These are phyloP conservation scores for Xerocomellus intermedius DNA, from an alignment of 768 basidiomycete species.

Conservation along the genomic window DNA sequence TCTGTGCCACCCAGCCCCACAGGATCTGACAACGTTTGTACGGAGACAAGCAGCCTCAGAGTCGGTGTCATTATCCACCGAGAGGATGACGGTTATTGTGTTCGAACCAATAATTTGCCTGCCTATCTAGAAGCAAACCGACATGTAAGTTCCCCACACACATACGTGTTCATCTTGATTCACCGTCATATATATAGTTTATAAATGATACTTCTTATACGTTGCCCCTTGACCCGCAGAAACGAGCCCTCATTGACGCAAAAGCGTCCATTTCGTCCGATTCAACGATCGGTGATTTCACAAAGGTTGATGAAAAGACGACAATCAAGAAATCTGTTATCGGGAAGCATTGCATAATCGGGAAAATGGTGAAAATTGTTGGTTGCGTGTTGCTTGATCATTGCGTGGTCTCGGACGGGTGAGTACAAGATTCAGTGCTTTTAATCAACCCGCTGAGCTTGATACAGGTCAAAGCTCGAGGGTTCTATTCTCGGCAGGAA, in stretches of 20 bases:
- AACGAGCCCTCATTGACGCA: slow-evolving; percentile 68
- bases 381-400: slow-evolving; percentile 88
- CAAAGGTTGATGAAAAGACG: slow-evolving; percentile 75
- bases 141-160: slow-evolving; percentile 47
- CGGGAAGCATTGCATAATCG: slow-evolving; percentile 81
- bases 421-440: neutral
- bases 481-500: slow-evolving; percentile 73
- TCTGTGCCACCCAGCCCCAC: slow-evolving; percentile 49
- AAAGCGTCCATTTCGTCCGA: slow-evolving; percentile 83
- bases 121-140: slow-evolving; percentile 80
- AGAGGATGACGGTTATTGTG: slow-evolving; percentile 51
- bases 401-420: slow-evolving; percentile 88
- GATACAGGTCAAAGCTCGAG: slow-evolving; percentile 67
- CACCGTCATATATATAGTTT: slow-evolving; percentile 35
- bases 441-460: slow-evolving; percentile 2
- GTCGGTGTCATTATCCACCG: slow-evolving; percentile 65
- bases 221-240: slow-evolving; percentile 59
- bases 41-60: slow-evolving; percentile 48
- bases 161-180: slow-evolving; percentile 4
- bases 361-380: slow-evolving; percentile 77
- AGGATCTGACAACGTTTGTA: slow-evolving; percentile 36
- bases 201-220: slow-evolving; percentile 50
- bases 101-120: slow-evolving; percentile 74
- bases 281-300: slow-evolving; percentile 78
- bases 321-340: slow-evolving; percentile 78